Percentiles rank a stretch among this genome's conserved stretches.
These are phyloP conservation scores for Arabidopsis arenosa DNA, from an alignment of 345 rosid species.

Conservation along the genomic window DNA sequence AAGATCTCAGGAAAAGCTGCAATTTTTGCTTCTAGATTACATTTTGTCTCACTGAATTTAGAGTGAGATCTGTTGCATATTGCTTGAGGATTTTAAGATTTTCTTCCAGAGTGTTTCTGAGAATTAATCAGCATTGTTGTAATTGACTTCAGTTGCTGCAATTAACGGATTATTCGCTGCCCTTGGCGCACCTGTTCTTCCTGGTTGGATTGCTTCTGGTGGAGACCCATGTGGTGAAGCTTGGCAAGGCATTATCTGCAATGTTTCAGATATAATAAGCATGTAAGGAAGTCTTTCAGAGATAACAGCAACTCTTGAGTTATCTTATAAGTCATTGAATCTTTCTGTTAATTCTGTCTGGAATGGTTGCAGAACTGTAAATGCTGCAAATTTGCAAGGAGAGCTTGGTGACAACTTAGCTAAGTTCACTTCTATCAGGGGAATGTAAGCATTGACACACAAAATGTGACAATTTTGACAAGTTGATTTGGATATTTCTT, in stretches of 20 bases:
- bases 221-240: slow-evolving; percentile 96
- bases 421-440: slow-evolving; percentile 67
- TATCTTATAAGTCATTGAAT: not conserved
- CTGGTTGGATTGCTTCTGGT: slow-evolving; percentile 89
- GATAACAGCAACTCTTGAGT: not conserved
- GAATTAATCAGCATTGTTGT: slow-evolving; percentile 49
- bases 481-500: slow-evolving; percentile 19
- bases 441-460: slow-evolving; percentile 64
- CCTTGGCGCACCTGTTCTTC: slow-evolving; percentile 76
- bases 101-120: not conserved
- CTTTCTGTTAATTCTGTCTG: not conserved
- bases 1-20: not conserved
- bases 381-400: slow-evolving; percentile 94
- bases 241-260: slow-evolving; percentile 93
- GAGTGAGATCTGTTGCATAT: slow-evolving; percentile 40
- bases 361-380: slow-evolving; percentile 62
- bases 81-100: slow-evolving; percentile 2
- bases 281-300: slow-evolving; percentile 51
- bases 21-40: slow-evolving; percentile 16
- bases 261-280: slow-evolving; percentile 57
- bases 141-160: slow-evolving; percentile 72
- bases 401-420: slow-evolving; percentile 77
- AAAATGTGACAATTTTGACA: not conserved
- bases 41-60: slow-evolving; percentile 11
- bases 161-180: slow-evolving; percentile 75